phyloP scores from a whole-genome alignment of 139 green algal genomes.

The Asterochloris erici region DNA sequence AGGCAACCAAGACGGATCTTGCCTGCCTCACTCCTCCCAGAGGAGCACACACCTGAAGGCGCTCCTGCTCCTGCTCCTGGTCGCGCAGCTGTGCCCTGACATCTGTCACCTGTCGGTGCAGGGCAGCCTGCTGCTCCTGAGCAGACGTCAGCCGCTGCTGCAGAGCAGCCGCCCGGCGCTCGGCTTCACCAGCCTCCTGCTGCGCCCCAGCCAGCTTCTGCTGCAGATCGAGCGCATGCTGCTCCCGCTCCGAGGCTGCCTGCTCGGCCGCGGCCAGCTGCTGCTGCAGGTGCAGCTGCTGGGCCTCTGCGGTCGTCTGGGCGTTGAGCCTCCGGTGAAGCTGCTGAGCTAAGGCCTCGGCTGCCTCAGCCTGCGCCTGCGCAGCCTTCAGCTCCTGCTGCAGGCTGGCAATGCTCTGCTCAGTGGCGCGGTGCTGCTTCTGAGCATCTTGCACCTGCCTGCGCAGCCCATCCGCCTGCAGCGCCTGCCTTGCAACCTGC shows the following conservation, averaged over 20 bases:
- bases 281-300: neutral
- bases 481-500: neutral
- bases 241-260: neutral
- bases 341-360: neutral
- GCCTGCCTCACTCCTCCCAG: no score
- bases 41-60: no score
- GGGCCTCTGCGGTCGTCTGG: neutral
- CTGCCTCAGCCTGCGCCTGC: neutral
- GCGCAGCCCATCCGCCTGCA: neutral
- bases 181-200: neutral
- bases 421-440: neutral
- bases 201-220: neutral
- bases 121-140: neutral
- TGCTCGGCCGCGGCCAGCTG: neutral
- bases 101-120: no score
- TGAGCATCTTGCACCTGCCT: constrained; percentile 9
- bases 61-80: no score
- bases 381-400: constrained; percentile 4
- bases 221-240: neutral
- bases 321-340: neutral
- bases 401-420: neutral
- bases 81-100: no score
- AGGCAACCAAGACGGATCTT: no score
- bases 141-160: neutral
- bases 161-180: neutral